phyloP scores from a whole-genome alignment of 208 protist species.

The Angomonas ambiguus region DNA sequence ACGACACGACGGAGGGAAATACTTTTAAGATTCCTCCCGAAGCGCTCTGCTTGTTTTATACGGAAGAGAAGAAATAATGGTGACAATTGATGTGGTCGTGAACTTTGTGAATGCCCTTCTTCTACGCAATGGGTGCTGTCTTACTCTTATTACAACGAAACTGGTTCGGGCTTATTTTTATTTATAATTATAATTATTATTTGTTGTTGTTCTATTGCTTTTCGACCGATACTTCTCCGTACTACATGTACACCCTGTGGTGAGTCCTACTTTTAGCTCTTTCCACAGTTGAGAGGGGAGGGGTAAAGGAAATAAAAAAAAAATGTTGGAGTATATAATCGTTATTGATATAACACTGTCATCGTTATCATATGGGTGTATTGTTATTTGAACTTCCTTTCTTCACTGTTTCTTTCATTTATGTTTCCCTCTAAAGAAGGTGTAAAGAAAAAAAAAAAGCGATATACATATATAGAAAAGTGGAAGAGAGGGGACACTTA shows the following conservation, averaged over 20 bases:
- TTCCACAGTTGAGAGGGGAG: background rate
- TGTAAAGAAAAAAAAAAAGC: no score
- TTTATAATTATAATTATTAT: no score
- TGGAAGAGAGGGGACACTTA: no score
- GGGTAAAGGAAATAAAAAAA: constrained; percentile 6
- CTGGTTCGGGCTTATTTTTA: no score
- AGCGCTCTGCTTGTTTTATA: background rate
- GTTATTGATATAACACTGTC: background rate
- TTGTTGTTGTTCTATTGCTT: no score
- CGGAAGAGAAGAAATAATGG: background rate
- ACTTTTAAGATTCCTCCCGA: background rate
- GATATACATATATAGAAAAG: no score
- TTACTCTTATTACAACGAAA: no score
- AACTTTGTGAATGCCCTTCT: no score
- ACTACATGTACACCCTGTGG: no score
- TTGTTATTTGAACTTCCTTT: background rate
- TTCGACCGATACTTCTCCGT: no score
- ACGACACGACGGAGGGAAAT: background rate
- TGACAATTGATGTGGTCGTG: background rate
- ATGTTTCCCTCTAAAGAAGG: background rate
- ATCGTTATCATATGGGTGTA: background rate
- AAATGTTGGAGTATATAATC: background rate
- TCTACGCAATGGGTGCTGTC: no score
- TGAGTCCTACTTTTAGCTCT: no score
- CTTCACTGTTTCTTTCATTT: background rate